phyloP scores from a whole-genome alignment of 1,284 basidiomycete genomes.

The Uromyces viciae-fabae region DNA sequence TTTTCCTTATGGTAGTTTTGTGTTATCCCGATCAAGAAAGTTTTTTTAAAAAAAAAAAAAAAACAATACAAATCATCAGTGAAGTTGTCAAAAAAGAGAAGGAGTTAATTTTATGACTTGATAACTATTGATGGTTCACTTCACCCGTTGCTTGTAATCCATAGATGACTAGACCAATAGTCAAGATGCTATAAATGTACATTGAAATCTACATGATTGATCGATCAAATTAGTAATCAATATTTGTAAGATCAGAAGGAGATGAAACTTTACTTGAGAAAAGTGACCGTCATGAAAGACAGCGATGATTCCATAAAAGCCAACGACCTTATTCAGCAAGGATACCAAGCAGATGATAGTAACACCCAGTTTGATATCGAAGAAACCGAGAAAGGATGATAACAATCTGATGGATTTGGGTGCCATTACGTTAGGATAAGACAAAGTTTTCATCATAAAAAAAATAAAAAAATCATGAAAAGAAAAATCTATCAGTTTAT shows the following conservation, averaged over 20 bases:
- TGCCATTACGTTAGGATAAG: too few relatives aligned
- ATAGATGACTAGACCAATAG: conserved; percentile 77
- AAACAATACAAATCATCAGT: not conserved
- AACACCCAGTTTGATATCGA: conserved; percentile 36
- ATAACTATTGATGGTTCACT: conserved; percentile 58
- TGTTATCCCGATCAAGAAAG: not conserved
- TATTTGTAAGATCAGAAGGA: too few relatives aligned
- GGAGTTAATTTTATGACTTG: not conserved
- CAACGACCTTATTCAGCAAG: conserved; percentile 94
- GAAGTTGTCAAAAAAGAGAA: not conserved
- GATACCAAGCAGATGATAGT: conserved; percentile 30
- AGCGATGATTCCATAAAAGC: conserved; percentile 90
- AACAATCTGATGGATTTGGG: conserved; percentile 10
- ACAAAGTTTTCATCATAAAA: too few relatives aligned
- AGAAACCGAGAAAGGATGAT: conserved; percentile 28
- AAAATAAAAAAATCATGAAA: too few relatives aligned
- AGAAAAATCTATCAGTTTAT: too few relatives aligned
- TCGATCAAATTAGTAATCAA: too few relatives aligned
- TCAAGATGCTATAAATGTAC: conserved; percentile 85
- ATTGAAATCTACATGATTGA: conserved; percentile 44
- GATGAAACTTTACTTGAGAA: conserved; percentile 73
- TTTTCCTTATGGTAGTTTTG: conserved; percentile 65
- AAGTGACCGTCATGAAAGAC: conserved; percentile 82
- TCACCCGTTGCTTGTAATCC: conserved; percentile 78
- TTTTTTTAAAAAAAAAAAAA: not conserved